phyloP scores from a whole-genome alignment of 371 early-diverging fungal genomes.

The Paramicrosporidium saccamoebae region DNA sequence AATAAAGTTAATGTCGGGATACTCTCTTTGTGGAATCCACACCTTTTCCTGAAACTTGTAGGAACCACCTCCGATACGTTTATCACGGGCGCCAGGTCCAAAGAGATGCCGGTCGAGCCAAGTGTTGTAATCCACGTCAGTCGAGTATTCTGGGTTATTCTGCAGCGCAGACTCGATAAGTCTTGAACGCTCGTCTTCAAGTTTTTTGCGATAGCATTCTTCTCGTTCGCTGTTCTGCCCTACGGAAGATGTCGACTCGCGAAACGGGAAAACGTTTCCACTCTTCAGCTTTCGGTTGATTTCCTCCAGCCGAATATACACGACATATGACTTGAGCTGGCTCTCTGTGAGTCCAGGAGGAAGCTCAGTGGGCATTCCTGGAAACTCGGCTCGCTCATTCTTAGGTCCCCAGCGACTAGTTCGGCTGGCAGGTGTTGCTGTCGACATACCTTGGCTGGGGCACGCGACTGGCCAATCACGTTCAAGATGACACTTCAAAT shows the following conservation, averaged over 20 bases:
- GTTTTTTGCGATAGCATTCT: conserved; percentile 45
- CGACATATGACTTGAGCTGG: conserved; percentile 42
- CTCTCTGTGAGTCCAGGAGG: conserved; percentile 32
- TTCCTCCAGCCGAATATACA: conserved; percentile 60
- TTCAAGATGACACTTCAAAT: too few species aligned
- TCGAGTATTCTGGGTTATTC: conserved; percentile 38
- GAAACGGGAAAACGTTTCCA: conserved; percentile 35
- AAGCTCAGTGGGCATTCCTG: conserved; percentile 44
- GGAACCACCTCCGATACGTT: conserved; percentile 8
- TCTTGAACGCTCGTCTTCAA: conserved; percentile 70
- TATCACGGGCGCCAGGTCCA: too few species aligned
- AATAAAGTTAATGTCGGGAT: conserved; percentile 86
- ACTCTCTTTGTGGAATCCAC: conserved; percentile 76
- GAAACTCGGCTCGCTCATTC: conserved; percentile 21
- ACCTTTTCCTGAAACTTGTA: conserved; percentile 52
- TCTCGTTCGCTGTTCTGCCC: conserved; percentile 14
- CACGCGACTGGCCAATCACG: conserved; percentile 1
- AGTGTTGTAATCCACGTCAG: conserved; percentile 62
- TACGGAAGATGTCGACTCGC: neutral
- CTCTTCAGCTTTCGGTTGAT: conserved; percentile 36
- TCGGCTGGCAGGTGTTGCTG: conserved; percentile 6
- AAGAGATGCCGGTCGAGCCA: neutral
- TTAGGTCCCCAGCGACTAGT: conserved; percentile 61
- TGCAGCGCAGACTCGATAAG: conserved; percentile 43
- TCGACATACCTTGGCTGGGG: conserved; percentile 1